Evolutionary conservation across 108 stramenopile genomes (phyloP).

Genomic region (Craspedostauros australis): DNA sequence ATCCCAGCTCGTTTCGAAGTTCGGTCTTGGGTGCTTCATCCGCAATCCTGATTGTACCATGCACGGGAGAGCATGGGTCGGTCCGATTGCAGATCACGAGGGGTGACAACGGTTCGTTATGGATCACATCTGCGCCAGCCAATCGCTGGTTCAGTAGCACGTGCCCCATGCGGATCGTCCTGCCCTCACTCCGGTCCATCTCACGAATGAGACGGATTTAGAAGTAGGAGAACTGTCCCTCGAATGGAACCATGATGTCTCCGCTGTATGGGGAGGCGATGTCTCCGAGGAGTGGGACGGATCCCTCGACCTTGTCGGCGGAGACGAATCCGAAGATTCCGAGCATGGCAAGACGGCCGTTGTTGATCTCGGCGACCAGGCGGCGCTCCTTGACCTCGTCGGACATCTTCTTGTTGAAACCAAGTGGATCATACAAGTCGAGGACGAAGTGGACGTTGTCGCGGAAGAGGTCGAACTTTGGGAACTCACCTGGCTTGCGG

Average conservation of each 20-base stretch:
- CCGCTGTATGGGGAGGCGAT: constrained; percentile 52
- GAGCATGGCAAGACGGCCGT: constrained; percentile 47
- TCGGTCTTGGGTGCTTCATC: too few relatives aligned
- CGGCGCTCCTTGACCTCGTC: constrained; percentile 45
- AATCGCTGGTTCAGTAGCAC: too few relatives aligned
- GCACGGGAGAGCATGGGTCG: too few relatives aligned
- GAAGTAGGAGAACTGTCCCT: constrained; percentile 59
- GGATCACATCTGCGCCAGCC: too few relatives aligned
- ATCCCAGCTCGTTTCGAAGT: too few relatives aligned
- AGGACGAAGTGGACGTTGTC: constrained; percentile 50
- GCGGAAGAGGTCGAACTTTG: constrained; percentile 39
- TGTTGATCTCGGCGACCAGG: constrained; percentile 55
- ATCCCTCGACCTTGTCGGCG: constrained; percentile 46
- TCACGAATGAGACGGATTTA: not conserved
- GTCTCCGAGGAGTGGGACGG: constrained; percentile 41
- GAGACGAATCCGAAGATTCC: constrained; percentile 67
- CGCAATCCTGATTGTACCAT: too few relatives aligned
- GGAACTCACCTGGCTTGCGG: constrained; percentile 54
- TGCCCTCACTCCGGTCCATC: too few relatives aligned
- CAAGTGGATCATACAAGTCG: constrained; percentile 54
- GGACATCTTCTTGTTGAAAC: constrained; percentile 55
- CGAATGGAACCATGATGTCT: constrained; percentile 64
- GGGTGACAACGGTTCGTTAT: too few relatives aligned
- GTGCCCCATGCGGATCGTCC: too few relatives aligned
- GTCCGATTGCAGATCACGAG: too few relatives aligned